Percentiles rank a stretch among this genome's conserved stretches.
These are phyloP conservation scores for Kandelia obovata DNA, from an alignment of 345 rosid species.

Conservation along the genomic window DNA sequence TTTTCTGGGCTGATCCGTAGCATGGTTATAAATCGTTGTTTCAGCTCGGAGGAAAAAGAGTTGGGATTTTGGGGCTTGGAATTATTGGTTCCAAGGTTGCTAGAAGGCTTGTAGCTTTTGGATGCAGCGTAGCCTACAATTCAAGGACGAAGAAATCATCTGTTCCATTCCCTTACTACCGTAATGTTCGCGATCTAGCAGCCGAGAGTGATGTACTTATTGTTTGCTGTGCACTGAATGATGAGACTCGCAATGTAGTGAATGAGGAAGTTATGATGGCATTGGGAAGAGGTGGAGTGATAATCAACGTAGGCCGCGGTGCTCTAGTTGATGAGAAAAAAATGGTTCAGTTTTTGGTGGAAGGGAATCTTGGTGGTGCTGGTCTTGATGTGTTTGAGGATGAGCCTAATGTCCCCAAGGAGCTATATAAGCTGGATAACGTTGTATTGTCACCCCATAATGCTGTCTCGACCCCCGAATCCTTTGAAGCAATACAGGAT, in stretches of 20 bases:
- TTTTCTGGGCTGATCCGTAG: no score
- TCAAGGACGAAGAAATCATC: conserved; percentile 17
- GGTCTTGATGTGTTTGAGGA: conserved; percentile 30
- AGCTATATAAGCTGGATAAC: conserved; percentile 15
- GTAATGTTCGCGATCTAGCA: conserved; percentile 9
- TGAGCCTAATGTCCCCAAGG: conserved; percentile 19
- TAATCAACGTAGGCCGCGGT: conserved; percentile 23
- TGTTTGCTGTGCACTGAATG: conserved; percentile 8
- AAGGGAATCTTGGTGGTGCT: conserved; percentile 19
- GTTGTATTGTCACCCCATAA: conserved; percentile 24
- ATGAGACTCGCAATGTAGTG: conserved; percentile 12
- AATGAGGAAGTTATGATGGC: conserved; percentile 14
- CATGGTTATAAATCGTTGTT: not conserved
- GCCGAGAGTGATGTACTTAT: conserved; percentile 16
- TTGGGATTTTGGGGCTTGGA: conserved; percentile 27
- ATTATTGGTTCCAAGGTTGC: conserved; percentile 15
- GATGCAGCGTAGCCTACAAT: conserved; percentile 22
- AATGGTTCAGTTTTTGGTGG: conserved; percentile 18
- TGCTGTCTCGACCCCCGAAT: conserved; percentile 13
- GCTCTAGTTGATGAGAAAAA: conserved; percentile 20
- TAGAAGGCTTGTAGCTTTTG: conserved; percentile 17
- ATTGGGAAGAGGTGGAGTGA: conserved; percentile 19
- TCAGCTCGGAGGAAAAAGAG: conserved; percentile 21
- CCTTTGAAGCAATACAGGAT: conserved; percentile 6
- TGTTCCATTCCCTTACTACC: conserved; percentile 15